A percentile compares a stretch with the other conserved stretches of the same genome.
These are phyloP conservation scores for Coniochaeta sp. DNA, from an alignment of 2,329 filamentous ascomycete species.

Conservation along the genomic window DNA sequence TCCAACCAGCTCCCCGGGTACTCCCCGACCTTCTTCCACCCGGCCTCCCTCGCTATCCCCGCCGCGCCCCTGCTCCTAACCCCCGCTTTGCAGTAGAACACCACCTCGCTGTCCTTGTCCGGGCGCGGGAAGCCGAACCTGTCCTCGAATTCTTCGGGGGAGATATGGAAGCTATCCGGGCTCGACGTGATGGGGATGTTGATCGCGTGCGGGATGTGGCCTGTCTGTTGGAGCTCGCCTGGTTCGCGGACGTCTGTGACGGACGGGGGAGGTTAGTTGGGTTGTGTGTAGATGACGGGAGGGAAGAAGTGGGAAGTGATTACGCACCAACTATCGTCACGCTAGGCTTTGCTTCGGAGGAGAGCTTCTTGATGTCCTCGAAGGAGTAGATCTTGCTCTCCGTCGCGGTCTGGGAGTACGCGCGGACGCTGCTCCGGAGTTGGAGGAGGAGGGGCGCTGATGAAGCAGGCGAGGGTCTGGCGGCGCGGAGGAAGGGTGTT, in stretches of 20 bases:
- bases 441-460: too few species aligned
- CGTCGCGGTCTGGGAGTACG: conserved; percentile 20
- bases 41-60: conserved; percentile 65
- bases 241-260: conserved; percentile 64
- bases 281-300: neutral
- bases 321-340: conserved; percentile 41
- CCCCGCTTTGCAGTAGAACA: conserved; percentile 93
- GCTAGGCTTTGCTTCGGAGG: conserved; percentile 20
- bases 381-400: conserved; percentile 40
- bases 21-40: conserved; percentile 66
- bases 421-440: conserved; percentile 6
- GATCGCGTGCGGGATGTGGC: conserved; percentile 71
- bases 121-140: conserved; percentile 72
- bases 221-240: conserved; percentile 53
- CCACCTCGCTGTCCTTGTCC: conserved; percentile 45
- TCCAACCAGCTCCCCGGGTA: conserved; percentile 75
- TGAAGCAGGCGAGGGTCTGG: too few species aligned
- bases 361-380: conserved; percentile 34
- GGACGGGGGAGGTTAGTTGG: neutral
- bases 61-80: conserved; percentile 76
- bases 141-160: conserved; percentile 73
- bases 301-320: neutral
- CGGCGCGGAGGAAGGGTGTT: neutral
- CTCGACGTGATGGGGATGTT: conserved; percentile 75
- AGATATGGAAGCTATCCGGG: conserved; percentile 73